Evolutionary conservation across 805 yeast species (phyloP), one percentile per base, ranked within the genome.

Genomic region (Ascoidea tarda): DNA sequence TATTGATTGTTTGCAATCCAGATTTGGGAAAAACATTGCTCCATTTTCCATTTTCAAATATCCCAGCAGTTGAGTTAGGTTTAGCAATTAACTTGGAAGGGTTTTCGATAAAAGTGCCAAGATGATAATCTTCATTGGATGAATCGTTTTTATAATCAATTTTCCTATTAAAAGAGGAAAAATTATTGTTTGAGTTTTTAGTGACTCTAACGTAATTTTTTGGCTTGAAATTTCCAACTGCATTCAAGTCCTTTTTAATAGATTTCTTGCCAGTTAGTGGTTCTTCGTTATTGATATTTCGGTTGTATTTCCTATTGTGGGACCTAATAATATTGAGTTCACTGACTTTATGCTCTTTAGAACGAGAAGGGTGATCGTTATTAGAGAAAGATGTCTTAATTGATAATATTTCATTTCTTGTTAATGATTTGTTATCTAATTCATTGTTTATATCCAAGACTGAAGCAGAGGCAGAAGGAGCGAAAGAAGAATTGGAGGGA

Each of bases 11-110:
- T 38, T 10, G 14, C 44, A 4, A 14, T 21, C 38, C 79, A 47
- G 78, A 76, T 12, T 76, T 75, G 0, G 98, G 96, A 59, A 87
- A 87, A 1, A 89, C 95, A 66, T 85, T 88, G 53, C 82, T 82
- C 99, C 99, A 93, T 54, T 95, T 76, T 5, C 95, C 91, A 48
- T 79, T 81, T n/a, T 80, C 74, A 6, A 81, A 69, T 53, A 78
- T 74, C 8, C 76, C 74, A 14, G 82, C 68, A 6, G 78, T 48
- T 14, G 52, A 47, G 28, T 52, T 50, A 10, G 31, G 67, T 50
- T 79, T 82, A 2, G 74, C 68, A 5, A 78, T 69, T 5, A 82
- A 82, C 54, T 77, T 77, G 0, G 96, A 88, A 0, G 97, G 96
- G 59, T 90, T 91, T 5, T 71, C 69, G 32, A 86, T 76, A 45